Evolutionary conservation across 2,329 filamentous ascomycete genomes (phyloP), one percentile per base, ranked within the genome.

Genomic region (Aspergillus pseudonomiae): DNA sequence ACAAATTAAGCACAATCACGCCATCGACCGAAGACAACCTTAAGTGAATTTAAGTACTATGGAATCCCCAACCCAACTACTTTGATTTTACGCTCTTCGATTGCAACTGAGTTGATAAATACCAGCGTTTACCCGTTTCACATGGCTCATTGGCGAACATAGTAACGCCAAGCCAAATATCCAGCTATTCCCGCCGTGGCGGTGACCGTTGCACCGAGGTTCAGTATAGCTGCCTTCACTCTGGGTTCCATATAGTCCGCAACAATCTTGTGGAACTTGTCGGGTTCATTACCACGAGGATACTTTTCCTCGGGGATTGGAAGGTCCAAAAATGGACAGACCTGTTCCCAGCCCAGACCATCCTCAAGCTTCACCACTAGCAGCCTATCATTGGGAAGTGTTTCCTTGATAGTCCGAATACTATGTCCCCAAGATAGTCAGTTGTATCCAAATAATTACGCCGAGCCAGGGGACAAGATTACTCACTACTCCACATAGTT

Each of bases 401-500:
- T 65, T 11, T 60, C 59, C 32, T 73, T 73, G 1, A 60, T 68
- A 19, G 11, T 45, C 28, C 64, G 62, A 36, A 73, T 72, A 30
- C 71, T 72, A 45, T 1, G 9, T 5, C 36, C 2, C 0, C 12
- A n/a, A 9, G 16, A 39, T 3, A 14, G 2, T 14, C 5, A 43
- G 14, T 10, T 4, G 19, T 26, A 14, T 28, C 21, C 32, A n/a
- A n/a, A 21, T 2, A 14, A 5, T 24, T 5, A 28, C n/a, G 19
- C 14, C 30, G 36, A 34, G 28, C 2, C 1, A 41, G 14, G 21
- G 0, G 9, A 24, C 12, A 26, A 39, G 3, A 43, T n/a, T 30
- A 62, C 71, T 55, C 60, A 73, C 71, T 73, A 72, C 11, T 69
- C 66, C 2, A 60, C 59, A 41, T 73, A 73, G 45, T 64, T 65